These are phyloP conservation scores for Solanum hybrid DNA, from an alignment of 305 asterid species.

Conservation along the genomic window DNA sequence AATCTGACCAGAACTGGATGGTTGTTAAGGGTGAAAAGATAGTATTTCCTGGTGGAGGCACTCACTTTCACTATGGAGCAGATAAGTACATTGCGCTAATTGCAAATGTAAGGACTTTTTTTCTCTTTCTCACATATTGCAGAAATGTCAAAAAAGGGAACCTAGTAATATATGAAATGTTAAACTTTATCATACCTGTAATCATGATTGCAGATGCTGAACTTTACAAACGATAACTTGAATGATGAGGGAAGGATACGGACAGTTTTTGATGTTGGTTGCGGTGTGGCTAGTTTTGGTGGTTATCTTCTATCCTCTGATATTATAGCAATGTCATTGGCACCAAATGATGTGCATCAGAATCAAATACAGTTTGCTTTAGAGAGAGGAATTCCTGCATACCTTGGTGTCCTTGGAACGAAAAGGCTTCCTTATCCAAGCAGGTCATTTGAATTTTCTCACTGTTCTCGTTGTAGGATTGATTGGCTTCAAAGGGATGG, in stretches of 20 bases:
- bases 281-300: constrained; percentile 90
- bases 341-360: constrained; percentile 90
- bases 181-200: constrained; percentile 1
- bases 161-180: background rate
- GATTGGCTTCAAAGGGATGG: constrained; percentile 94
- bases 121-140: background rate
- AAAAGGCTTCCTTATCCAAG: constrained; percentile 88
- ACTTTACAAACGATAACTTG: constrained; percentile 53
- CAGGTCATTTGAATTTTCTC: constrained; percentile 77
- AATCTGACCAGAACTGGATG: constrained; percentile 91
- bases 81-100: constrained; percentile 72
- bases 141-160: background rate
- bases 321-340: constrained; percentile 73
- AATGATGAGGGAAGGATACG: constrained; percentile 61
- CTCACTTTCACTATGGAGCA: constrained; percentile 88
- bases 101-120: constrained; percentile 50
- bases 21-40: constrained; percentile 73
- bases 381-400: constrained; percentile 85
- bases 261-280: constrained; percentile 78
- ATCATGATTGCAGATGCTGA: constrained; percentile 55
- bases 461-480: constrained; percentile 77
- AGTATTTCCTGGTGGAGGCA: constrained; percentile 77
- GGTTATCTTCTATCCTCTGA: constrained; percentile 70
- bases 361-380: constrained; percentile 89
- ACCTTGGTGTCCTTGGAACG: constrained; percentile 85